Evolutionary conservation across 129 eudicot genomes (phyloP), one percentile per base, ranked within the genome.

Genomic region (Centrapalus pauciflorus): DNA sequence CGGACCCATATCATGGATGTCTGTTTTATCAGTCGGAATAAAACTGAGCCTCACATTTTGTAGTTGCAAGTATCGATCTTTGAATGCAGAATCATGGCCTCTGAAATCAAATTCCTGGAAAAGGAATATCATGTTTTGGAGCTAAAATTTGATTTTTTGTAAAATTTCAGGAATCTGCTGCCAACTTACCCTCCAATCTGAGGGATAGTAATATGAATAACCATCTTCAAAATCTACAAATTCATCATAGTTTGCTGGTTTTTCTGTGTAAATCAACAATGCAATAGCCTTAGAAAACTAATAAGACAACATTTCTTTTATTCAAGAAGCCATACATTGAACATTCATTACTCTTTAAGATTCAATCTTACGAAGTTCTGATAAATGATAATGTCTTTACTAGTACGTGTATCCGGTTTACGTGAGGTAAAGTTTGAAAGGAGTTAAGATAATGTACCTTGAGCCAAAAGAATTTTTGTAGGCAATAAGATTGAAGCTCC

Each of bases 41-140:
- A 92, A 92, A 73, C 98, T 92, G 74, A 92, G 75, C 64, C 97
- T 88, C 17, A 92, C 95, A 61, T 92, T 92, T 56, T 92, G 98
- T 74, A 92, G 41, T 55, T 92, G 98, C 62, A 92, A 62, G 29
- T 83, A 85, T 58, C 95, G 79, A 64, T 87, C 96, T 43, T 88
- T 92, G 68, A 92, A 92, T 13, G 98, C 98, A 52, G 98, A 92
- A 70, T 92, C 98, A 50, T 92, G 98, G 19, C 95, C 98, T 63
- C 78, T 71, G 81, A 78, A 91, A 41, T 92, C 95, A 65, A 81
- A 87, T 3, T 85, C 96, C 98, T 91, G 75, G 41, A 43, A 24
- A n/a, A 62, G 43, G 59, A 21, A 16, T 3, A 50, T 32, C 28
- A 24, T 13, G 45, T 49, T 30, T 16, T 32, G 28, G 68, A 38